Base-by-base conservation (phyloP, 1,284 basidiomycete species). In the Xanthoconium separans region DNA sequence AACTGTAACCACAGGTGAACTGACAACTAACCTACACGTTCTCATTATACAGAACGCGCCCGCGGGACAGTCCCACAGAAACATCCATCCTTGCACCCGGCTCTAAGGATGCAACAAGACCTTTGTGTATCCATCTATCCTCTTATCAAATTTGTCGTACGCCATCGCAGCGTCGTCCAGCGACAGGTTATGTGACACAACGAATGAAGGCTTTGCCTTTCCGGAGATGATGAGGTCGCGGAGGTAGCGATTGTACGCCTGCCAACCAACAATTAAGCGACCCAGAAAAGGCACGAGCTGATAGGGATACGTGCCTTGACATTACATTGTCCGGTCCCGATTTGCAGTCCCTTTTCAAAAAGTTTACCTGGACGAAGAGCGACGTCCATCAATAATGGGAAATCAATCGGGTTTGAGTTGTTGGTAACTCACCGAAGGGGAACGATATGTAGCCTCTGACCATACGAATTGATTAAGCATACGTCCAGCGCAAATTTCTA, bases 41-140 rank as follows among this genome's bases (percentile, higher is more conserved):
- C 20, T 45, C 18, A 27, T 15, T 13, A 22, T 46, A 22, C 36
- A 18, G 31, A 33, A 39, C 16, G 7, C 24, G 37, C 18, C 13
- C 36, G 11, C 41, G 11, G 29, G 3, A 41, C 3, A 9, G 12
- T 15, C 24, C 20, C 27, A 24, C 8, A 33, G n/a, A 31, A 31
- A 36, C 8, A 6, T n/a, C 7, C 29, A 15, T 22, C 15, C 12
- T 6, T 6, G 24, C 10, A 13, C 8, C 8, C n/a, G 10, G 31
- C 10, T 43, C 9, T 43, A 55, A 27, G 54, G 50, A 43, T 55
- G 54, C 15, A 55, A 44, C 41, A 42, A 42, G 33, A 47, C 53
- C 50, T 47, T 54, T 10, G 53, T 47, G n/a, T 24, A 53, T 30
- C 53, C 39, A 20, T 54, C 51, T 11, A 55, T 43, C 30, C 54